Conservation (phyloP, 441 rosid species). For the Breynia disticha region DNA sequence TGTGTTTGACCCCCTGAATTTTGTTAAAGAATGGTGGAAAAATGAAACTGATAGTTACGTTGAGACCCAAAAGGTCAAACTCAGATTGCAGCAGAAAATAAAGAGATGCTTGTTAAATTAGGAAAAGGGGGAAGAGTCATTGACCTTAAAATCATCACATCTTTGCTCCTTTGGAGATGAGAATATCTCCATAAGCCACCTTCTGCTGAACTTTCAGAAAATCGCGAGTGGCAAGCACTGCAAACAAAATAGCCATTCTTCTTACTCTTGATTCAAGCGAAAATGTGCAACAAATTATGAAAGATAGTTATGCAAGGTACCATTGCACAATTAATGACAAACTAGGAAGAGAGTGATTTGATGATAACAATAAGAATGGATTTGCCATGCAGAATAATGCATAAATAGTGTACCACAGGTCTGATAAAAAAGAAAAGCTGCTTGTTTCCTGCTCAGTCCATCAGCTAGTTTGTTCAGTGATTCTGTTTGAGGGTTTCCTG, state of each 20-base stretch:
- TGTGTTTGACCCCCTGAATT: too few species aligned
- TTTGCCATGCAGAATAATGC: conserved; percentile 5
- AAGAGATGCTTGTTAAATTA: neutral
- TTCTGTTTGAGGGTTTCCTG: conserved; percentile 59
- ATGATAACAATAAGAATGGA: neutral
- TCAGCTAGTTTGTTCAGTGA: conserved; percentile 53
- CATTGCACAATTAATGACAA: too few species aligned
- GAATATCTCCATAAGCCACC: conserved; percentile 60
- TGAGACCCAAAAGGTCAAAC: neutral
- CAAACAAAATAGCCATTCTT: conserved; percentile 8
- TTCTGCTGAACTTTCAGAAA: conserved; percentile 47
- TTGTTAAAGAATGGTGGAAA: neutral
- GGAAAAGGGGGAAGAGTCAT: neutral
- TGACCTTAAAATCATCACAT: conserved; percentile 29
- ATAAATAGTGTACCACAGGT: conserved; percentile 47
- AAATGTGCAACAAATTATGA: too few species aligned
- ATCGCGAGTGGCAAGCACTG: conserved; percentile 68
- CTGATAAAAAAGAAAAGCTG: conserved; percentile 78
- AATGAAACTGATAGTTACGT: neutral
- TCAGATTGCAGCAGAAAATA: neutral
- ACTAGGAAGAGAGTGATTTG: neutral
- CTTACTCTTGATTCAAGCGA: neutral
- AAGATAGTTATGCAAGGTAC: too few species aligned
- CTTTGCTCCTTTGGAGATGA: conserved; percentile 58
- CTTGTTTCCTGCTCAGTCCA: conserved; percentile 64